Evolutionary conservation across 2,329 filamentous ascomycete genomes (phyloP).

Genomic region (Gnomoniopsis smithogilvyi): DNA sequence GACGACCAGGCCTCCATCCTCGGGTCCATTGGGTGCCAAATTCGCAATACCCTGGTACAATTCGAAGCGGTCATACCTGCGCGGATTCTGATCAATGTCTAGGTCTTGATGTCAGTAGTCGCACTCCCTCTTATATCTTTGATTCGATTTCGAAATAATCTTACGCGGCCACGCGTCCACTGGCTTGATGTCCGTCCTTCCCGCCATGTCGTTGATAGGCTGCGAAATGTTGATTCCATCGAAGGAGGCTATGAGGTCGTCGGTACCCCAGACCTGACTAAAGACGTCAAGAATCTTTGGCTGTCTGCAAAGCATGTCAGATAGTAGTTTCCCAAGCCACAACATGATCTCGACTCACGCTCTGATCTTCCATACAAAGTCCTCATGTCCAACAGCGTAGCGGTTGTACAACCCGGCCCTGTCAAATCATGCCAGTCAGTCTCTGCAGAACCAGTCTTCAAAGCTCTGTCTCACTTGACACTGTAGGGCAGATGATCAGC

Average conservation of each 20-base stretch:
- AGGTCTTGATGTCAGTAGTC: background rate
- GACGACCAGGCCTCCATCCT: constrained; percentile 11
- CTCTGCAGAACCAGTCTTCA: too few relatives aligned
- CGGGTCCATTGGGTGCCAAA: constrained; percentile 8
- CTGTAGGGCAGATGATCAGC: constrained; percentile 7
- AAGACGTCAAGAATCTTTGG: constrained; percentile 11
- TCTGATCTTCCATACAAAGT: constrained; percentile 14
- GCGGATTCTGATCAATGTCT: constrained; percentile 16
- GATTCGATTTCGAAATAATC: background rate
- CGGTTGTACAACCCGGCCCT: constrained; percentile 10
- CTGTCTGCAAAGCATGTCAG: background rate
- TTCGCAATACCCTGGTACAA: constrained; percentile 15
- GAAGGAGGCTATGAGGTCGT: constrained; percentile 15
- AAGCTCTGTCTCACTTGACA: background rate
- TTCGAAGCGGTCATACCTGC: constrained; percentile 10
- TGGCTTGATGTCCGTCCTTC: constrained; percentile 10
- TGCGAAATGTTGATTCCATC: constrained; percentile 14
- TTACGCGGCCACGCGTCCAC: constrained; percentile 10
- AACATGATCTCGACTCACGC: background rate
- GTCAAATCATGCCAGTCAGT: background rate
- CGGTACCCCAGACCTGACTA: constrained; percentile 9
- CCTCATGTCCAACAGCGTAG: constrained; percentile 11
- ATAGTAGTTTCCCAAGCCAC: background rate
- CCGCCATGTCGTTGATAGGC: constrained; percentile 8
- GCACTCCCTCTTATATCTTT: background rate